phyloP scores from a whole-genome alignment of 2,329 filamentous ascomycete species.

The Capronia americana region DNA sequence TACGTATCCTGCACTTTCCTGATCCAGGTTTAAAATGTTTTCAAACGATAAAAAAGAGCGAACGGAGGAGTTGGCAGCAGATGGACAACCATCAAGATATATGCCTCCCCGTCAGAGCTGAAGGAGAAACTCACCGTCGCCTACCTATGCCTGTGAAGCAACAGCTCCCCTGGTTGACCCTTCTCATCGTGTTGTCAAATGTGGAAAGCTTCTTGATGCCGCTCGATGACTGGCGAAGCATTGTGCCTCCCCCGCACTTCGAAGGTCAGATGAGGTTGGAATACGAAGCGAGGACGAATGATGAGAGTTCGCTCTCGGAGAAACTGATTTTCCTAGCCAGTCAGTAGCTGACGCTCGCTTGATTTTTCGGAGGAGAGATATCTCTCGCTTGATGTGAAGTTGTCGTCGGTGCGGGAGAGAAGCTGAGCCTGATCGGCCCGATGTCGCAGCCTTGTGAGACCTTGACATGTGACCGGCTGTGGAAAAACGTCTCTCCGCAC shows the following conservation, averaged over 20 bases:
- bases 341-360: conserved; percentile 1
- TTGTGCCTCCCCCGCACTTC: conserved; percentile 7
- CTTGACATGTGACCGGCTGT: not conserved
- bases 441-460: not conserved
- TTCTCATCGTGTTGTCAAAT: conserved; percentile 1
- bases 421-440: not conserved
- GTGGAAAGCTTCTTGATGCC: not conserved
- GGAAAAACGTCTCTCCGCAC: not conserved
- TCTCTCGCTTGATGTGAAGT: not conserved
- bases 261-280: not conserved
- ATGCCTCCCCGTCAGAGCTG: conserved; percentile 1
- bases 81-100: not conserved
- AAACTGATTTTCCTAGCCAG: conserved; percentile 15
- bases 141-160: conserved; percentile 5
- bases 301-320: conserved; percentile 5
- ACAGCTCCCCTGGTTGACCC: not conserved
- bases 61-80: not conserved
- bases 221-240: conserved; percentile 1
- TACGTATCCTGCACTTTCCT: too few relatives aligned
- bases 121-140: conserved; percentile 13
- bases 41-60: not conserved
- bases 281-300: not conserved
- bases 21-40: not conserved
- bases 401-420: not conserved
- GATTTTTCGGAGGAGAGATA: conserved; percentile 17